Base-by-base conservation (phyloP, 306 rosid species). In the Citrullus amarus region DNA sequence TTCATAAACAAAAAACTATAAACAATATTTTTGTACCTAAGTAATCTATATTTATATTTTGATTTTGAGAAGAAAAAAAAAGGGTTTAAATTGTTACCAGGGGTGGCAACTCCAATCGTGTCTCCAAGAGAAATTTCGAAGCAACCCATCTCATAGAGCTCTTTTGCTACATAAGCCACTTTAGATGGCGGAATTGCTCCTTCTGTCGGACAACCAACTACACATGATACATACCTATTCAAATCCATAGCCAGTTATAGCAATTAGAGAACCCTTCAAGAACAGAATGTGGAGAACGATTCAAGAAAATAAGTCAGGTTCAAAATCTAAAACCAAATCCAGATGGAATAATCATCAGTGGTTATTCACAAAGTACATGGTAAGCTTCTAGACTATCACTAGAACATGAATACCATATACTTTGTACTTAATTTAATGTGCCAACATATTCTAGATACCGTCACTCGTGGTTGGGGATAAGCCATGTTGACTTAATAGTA, bases 121-220 rank as follows among this genome's bases (percentile, higher is more conserved):
- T 95, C 97, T 62, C 86, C 98, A 48, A 95, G 97, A 80, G 98
- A 95, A 84, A 95, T 92, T 81, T 95, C 98, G 75, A 89, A 95
- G 89, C 98, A 95, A 56, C 98, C 98, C 97, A 93, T 93, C 76
- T 95, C 90, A 78, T 89, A 78, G 39, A 95, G 88, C 83, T 88
- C 91, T 83, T 91, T 95, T 76, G 98, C 97, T 50, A 95, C 96
- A 82, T 89, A 89, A 63, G 96, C 97, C 41, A 95, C 98, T 81
- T 79, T 91, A 65, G 96, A 88, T n/a, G 97, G 96, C 58, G 90
- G 18, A 55, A 95, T 79, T 82, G 84, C 86, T 85, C 98, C 98
- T 88, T 95, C 98, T 61, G 82, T 93, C 5, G 98, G 98, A 82
- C 98, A 95, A 68, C 92, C 98, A 87, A 84, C 91, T 56, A 85